Base-by-base conservation (phyloP, 1,284 basidiomycete genomes). In the Melampsora larici-populina region DNA sequence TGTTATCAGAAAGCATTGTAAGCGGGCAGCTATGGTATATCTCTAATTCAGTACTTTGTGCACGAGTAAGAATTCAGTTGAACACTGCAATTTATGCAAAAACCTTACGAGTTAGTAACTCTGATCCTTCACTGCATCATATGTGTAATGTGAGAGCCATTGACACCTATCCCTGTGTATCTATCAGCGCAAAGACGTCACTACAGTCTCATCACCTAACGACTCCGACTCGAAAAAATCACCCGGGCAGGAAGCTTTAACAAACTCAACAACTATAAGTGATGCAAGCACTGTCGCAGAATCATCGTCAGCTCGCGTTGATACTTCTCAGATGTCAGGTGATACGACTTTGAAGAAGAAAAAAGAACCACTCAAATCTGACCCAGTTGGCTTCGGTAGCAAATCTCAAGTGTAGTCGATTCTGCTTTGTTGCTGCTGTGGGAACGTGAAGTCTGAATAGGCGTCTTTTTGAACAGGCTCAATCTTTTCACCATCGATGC, bases 11-110 rank as follows among this genome's bases (percentile, higher is more conserved):
- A n/a, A 65, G 63, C 24, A 40, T 65, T 18, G 63, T 65, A 9
- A 33, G 31, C 31, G 63, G 63, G 24, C 63, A 65, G 31, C 63
- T 65, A 18, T 65, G 63, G 63, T 65, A 65, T 31, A 31, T 65
- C n/a, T 65, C 63, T 1, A 65, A 65, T 40, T 65, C 63, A 11
- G 33, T 65, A 26, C 31, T 65, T n/a, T 65, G 63, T 65, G 63
- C 63, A 21, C 29, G 63, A 65, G 36, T 65, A 17, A 65, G 63
- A 65, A 65, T 65, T 40, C 63, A 65, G 31, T 65, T 65, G 18
- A 65, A 65, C 21, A 65, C 63, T 31, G 63, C 63, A 9, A 65
- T 65, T 33, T 65, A 33, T 65, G 63, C 63, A n/a, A 65, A 65
- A n/a, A 65, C 63, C n/a, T 40, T 65, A 5, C 29, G 63, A 31